A percentile compares a stretch with the other conserved stretches of the same genome.
These are phyloP conservation scores for Speleostelium caveatum DNA, from an alignment of 78 protist species.

Conservation along the genomic window DNA sequence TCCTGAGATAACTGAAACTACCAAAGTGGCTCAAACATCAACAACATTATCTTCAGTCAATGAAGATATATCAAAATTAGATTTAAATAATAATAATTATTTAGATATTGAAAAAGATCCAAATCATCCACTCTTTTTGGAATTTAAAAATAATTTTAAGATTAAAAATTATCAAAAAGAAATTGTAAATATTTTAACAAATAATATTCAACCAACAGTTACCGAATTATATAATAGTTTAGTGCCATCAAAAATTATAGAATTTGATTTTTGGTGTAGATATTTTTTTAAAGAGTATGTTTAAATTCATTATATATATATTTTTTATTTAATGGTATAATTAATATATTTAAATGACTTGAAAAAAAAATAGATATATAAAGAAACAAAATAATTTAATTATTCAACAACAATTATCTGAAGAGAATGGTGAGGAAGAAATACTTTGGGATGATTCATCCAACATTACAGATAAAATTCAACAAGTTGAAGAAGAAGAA, in stretches of 20 bases:
- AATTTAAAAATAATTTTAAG: constrained; percentile 3
- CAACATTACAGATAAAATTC: too few relatives aligned
- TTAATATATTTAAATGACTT: too few relatives aligned
- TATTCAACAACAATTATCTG: not conserved
- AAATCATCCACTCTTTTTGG: not conserved
- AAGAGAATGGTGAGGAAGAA: not conserved
- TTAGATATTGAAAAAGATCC: constrained; percentile 20
- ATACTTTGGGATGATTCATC: not conserved
- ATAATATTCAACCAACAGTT: not conserved
- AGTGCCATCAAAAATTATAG: constrained; percentile 20
- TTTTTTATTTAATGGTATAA: too few relatives aligned
- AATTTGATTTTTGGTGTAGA: constrained; percentile 26
- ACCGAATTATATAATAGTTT: constrained; percentile 1
- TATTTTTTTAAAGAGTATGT: constrained; percentile 6
- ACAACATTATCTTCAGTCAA: not conserved
- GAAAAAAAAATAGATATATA: too few relatives aligned
- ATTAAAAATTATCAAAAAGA: not conserved
- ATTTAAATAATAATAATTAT: not conserved
- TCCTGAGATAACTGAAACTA: not conserved
- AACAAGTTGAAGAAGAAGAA: not conserved
- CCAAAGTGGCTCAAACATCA: not conserved
- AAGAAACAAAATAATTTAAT: too few relatives aligned
- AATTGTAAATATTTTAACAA: not conserved
- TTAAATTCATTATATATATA: too few relatives aligned
- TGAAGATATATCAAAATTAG: not conserved